Percentiles rank a stretch among this genome's conserved stretches.
Evolutionary conservation across 305 asterid species (phyloP).

Genomic region (Fraxinus platypoda): DNA sequence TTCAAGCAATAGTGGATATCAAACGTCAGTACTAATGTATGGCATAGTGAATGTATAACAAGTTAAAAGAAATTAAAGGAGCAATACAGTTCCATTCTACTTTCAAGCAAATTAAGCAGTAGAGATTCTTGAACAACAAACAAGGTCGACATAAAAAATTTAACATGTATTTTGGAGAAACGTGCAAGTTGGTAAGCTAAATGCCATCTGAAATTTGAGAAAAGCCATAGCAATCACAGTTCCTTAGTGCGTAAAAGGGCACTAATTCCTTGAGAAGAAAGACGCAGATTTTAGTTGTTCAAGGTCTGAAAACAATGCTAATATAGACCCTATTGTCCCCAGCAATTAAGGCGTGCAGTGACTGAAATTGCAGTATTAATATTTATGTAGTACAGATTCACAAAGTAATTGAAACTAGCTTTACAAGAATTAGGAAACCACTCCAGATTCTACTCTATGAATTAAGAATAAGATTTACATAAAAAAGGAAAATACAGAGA

Average conservation of each 20-base stretch:
- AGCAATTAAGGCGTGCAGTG: not conserved
- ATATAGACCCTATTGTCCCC: not conserved
- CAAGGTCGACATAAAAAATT: not conserved
- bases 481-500: not conserved
- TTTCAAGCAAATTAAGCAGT: not conserved
- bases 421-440: not conserved
- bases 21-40: not conserved
- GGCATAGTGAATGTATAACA: not conserved
- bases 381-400: not conserved
- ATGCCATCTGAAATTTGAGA: not conserved
- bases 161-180: not conserved
- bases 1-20: slow-evolving; percentile 16
- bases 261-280: not conserved
- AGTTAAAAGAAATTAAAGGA: not conserved
- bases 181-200: not conserved
- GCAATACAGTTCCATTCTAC: not conserved
- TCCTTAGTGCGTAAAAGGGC: not conserved
- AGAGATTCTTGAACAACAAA: not conserved
- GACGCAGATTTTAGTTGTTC: not conserved
- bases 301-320: not conserved
- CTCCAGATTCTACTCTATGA: not conserved
- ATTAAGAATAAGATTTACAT: not conserved
- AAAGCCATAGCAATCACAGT: not conserved
- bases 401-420: not conserved
- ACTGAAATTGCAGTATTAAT: not conserved